Base-by-base conservation (phyloP, 2,329 filamentous ascomycete species). In the Neonectria hederae region DNA sequence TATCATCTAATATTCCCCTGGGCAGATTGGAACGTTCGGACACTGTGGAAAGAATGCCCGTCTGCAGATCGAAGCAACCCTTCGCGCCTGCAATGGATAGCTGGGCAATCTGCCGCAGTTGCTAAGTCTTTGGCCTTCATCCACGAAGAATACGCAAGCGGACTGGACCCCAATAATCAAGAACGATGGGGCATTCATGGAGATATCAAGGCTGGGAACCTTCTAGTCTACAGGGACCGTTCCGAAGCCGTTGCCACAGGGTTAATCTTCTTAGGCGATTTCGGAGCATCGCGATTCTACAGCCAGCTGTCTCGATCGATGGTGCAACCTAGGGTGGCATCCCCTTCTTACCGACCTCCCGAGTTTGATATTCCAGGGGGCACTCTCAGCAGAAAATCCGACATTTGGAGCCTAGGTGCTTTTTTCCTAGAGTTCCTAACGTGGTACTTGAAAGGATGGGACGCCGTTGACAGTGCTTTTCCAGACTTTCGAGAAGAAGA, bases 1-100 rank as follows among this genome's bases (percentile, higher is more conserved):
- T 58, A 28, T 19, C 45, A 42, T 26, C 32, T 58, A 10, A 51
- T 58, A 1, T 58, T 58, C 24, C 55, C 55, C 9, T 58, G 45
- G 32, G 45, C 55, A 13, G 13, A 51, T 21, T n/a, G 30, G 19
- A 58, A 11, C 8, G 32, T 58, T 22, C 21, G 32, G 9, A 24
- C 22, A 9, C 8, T 58, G 3, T 51, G 55, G 55, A 42, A 13
- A 2, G 8, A 30, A 2, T 2, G 21, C 2, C 14, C 17, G 2
- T 2, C n/a, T 5, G 8, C 19, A 0, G 17, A 49, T 21, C 24
- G 17, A 42, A 9, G 6, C 1, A 9, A 10, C 19, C 13, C 28
- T 10, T 19, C 22, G 21, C 9, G 22, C 21, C 17, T 58, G 2
- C 32, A 14, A 11, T 51, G 45, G 55, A 58, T 58, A 10, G 17